Evolutionary conservation across 305 asterid genomes (phyloP).

Genomic region (Fraxinus velutina): DNA sequence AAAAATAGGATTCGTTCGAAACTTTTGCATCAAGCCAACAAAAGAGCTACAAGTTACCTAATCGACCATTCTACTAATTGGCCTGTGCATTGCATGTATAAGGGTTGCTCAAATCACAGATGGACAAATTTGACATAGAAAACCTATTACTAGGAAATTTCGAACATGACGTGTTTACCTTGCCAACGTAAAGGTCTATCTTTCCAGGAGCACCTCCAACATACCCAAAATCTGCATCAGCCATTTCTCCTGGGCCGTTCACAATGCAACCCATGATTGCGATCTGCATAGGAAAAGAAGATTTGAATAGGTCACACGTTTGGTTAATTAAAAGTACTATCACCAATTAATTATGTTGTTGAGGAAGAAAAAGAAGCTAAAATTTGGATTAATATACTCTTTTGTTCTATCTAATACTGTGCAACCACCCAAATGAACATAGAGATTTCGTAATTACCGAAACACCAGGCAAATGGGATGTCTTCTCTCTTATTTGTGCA

Average conservation of each 20-base stretch:
- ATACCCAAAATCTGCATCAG: slow-evolving; percentile 98
- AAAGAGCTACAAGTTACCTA: neutral
- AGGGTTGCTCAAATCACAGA: neutral
- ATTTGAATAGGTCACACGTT: neutral
- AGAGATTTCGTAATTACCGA: slow-evolving; percentile 52
- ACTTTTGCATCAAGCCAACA: neutral
- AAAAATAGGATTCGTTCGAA: neutral
- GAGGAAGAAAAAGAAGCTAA: neutral
- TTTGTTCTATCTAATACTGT: neutral
- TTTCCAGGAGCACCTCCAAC: slow-evolving; percentile 99
- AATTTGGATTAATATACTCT: neutral
- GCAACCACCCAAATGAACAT: neutral
- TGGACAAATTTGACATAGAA: neutral
- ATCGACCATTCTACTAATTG: neutral
- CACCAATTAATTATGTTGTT: neutral
- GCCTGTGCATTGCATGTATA: neutral
- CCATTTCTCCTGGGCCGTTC: slow-evolving; percentile 99
- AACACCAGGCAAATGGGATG: slow-evolving; percentile 97
- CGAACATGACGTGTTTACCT: slow-evolving; percentile 40
- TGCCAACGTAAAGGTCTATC: slow-evolving; percentile 94
- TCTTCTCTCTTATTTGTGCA: slow-evolving; percentile 91
- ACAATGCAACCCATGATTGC: slow-evolving; percentile 99
- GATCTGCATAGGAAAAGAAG: slow-evolving; percentile 45
- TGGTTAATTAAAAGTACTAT: neutral
- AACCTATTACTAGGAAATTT: neutral